Base-by-base conservation (phyloP, 2,329 filamentous ascomycete genomes). In the Calonectria montana region DNA sequence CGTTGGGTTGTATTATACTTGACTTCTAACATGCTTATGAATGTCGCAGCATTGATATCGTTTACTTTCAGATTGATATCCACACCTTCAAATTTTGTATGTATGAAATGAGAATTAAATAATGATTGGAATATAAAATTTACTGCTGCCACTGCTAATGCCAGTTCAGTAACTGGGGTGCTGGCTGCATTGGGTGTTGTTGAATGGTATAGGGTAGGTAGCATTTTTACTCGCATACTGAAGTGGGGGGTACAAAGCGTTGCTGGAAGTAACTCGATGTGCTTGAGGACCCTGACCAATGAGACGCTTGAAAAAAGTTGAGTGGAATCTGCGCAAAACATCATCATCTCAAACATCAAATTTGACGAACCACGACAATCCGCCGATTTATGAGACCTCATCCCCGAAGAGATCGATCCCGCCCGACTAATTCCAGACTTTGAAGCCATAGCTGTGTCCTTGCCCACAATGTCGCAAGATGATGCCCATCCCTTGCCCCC, bases 401-500 rank as follows among this genome's bases (percentile, higher is more conserved):
- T 23, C 50, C 7, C 41, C 15, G 10, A 37, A n/a, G 41, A 50
- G 37, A 39, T 39, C 29, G 16, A 12, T n/a, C 37, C 2, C 41
- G 10, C 48, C 13, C 45, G 21, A 41, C 53, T 45, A 72, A 72
- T 64, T 59, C 47, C 43, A 61, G 18, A 23, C 23, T 13, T 21
- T 48, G 21, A 61, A n/a, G 27, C 16, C 43, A 55, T 15, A n/a
- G 1, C 15, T 53, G 16, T 43, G n/a, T 27, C 4, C 21, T 41
- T 27, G 31, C 43, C 47, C 66, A 74, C 47, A 23, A 83, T 82
- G 81, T 74, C 80, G 53, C 75, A 82, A 72, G 74, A 75, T 15
- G 76, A 77, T 39, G 62, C 74, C 35, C 76, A 78, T 25, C 76
- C 78, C 41, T 74, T 82, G 68, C 82, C 82, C 10, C 79, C 80